Evolutionary conservation across 2,329 filamentous ascomycete genomes (phyloP), one percentile per base, ranked within the genome.

Genomic region (Magnaporthiopsis poae): DNA sequence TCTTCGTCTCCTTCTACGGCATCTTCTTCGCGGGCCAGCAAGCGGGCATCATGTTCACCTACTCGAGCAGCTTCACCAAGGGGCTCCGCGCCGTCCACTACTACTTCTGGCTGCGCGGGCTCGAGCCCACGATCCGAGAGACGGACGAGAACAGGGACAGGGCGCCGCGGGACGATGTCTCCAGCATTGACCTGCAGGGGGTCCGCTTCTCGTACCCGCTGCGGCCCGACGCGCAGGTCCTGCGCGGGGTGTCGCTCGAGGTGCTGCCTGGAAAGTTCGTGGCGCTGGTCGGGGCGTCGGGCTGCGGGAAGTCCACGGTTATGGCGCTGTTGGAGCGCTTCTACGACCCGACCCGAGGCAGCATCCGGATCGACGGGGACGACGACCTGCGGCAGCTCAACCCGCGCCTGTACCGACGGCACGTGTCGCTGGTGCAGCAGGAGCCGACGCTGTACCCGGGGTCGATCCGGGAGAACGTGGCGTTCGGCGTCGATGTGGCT

Each of bases 161-260:
- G 0, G 75, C 74, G 0, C 80, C 80, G 1, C 74, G 73, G 21
- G 59, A 63, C 12, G 66, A 67, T 5, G 66, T 66, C 13, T 68
- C 68, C 64, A 75, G 76, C 0, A 77, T 88, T 2, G 76, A 80
- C 18, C 80, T 89, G 68, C 77, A 80, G 9, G 75, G 84, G 39
- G 80, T 90, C n/a, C 77, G 80, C 29, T 90, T 91, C 73, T 80
- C 85, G 2, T 91, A 90, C 69, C 86, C 88, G 2, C 71, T 79
- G 65, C 74, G 80, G 31, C 76, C 78, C 31, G 71, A 78, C 66
- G 71, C 75, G 0, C 73, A 76, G 36, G 77, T 81, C 67, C 72
- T 83, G 1, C 73, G 78, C 4, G 78, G 81, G 1, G 73, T 86
- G 3, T 67, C 59, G 11, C 25, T 67, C 1, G 29, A 64, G 46